phyloP scores from a whole-genome alignment of 805 yeast genomes.

The Kregervanrija fluxuum region DNA sequence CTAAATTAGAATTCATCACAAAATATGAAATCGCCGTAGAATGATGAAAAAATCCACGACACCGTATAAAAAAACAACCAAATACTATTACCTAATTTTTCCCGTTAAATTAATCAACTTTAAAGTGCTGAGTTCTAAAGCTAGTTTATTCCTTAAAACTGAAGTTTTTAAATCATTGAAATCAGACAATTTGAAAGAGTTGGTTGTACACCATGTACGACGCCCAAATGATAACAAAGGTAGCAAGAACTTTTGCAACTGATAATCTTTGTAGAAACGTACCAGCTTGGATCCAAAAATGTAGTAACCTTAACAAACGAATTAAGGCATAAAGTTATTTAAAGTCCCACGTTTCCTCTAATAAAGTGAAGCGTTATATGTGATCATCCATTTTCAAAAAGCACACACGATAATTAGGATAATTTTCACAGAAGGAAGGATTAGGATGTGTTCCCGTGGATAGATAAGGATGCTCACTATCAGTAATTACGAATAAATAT shows the following conservation, averaged over 20 bases:
- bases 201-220: conserved; percentile 39
- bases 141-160: conserved; percentile 28
- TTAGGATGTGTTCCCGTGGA: too few species aligned
- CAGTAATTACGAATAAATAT: too few species aligned
- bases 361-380: too few species aligned
- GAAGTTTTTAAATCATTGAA: conserved; percentile 38
- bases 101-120: conserved; percentile 21
- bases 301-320: conserved; percentile 37
- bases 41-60: conserved; percentile 19
- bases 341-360: too few species aligned
- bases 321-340: too few species aligned
- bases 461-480: too few species aligned
- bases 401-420: too few species aligned
- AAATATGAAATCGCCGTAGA: conserved; percentile 17
- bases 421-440: too few species aligned
- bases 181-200: conserved; percentile 39
- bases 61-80: conserved; percentile 32
- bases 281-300: conserved; percentile 44
- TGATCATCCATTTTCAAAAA: too few species aligned
- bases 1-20: conserved; percentile 11
- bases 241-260: conserved; percentile 33
- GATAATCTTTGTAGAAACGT: conserved; percentile 39
- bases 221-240: conserved; percentile 34
- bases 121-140: conserved; percentile 23
- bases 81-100: conserved; percentile 29